Conservation (phyloP, 192 early-diverging fungal genomes). For the Coemansia sp. region DNA sequence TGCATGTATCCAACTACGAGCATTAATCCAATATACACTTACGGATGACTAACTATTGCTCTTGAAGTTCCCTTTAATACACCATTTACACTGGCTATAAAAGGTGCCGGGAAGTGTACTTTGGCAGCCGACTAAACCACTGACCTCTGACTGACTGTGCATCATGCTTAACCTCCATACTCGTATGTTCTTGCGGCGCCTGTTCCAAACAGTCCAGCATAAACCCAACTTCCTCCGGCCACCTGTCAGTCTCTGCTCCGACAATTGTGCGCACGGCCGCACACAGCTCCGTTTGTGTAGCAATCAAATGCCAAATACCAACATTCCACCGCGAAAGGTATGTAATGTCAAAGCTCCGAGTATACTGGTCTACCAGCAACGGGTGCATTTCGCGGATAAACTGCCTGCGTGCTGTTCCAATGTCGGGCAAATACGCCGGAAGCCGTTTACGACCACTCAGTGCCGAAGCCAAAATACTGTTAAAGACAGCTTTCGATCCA, state of each 20-base stretch:
- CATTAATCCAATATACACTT: too few relatives aligned
- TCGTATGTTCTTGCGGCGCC: conserved; percentile 6
- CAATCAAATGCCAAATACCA: conserved; percentile 44
- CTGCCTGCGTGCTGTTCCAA: conserved; percentile 30
- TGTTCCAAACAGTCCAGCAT: conserved; percentile 39
- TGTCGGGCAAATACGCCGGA: conserved; percentile 42
- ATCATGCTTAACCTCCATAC: too few relatives aligned
- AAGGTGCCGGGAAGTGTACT: conserved; percentile 15
- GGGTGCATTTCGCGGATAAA: conserved; percentile 26
- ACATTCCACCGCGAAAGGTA: conserved; percentile 40
- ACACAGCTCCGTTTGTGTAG: conserved; percentile 32
- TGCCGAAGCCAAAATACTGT: conserved; percentile 29
- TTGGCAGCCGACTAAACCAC: conserved; percentile 46
- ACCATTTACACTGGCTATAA: too few relatives aligned
- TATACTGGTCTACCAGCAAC: conserved; percentile 21
- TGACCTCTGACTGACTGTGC: conserved; percentile 5
- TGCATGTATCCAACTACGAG: too few relatives aligned
- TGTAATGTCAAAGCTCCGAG: conserved; percentile 36
- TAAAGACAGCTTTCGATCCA: conserved; percentile 37
- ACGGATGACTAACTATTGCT: too few relatives aligned
- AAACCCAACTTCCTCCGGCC: conserved; percentile 41
- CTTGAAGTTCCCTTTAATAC: too few relatives aligned
- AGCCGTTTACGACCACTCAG: conserved; percentile 15
- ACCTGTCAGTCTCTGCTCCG: conserved; percentile 38
- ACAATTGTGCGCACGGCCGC: conserved; percentile 33